Evolutionary conservation across 169 alveolate genomes (phyloP).

Genomic region (Plasmodium ovale): DNA sequence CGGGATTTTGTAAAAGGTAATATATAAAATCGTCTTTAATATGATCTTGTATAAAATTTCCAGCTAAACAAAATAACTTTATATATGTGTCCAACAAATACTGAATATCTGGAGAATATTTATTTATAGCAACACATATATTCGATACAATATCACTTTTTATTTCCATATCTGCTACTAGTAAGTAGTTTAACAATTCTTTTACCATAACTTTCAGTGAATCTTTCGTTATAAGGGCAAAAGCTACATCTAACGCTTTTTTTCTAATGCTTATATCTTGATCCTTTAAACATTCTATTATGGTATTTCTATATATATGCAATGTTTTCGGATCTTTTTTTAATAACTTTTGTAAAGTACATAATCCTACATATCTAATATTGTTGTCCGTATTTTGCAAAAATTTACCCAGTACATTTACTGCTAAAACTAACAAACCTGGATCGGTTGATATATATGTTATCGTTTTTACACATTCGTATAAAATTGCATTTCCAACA

Average conservation of each 20-base stretch:
- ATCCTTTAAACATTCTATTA: slow-evolving; percentile 93
- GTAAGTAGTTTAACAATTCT: slow-evolving; percentile 92
- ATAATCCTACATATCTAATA: slow-evolving; percentile 90
- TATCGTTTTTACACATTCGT: slow-evolving; percentile 98
- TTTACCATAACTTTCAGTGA: slow-evolving; percentile 93
- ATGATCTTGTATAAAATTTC: slow-evolving; percentile 87
- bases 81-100: slow-evolving; percentile 91
- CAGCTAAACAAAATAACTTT: slow-evolving; percentile 93
- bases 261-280: slow-evolving; percentile 96
- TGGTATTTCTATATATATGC: slow-evolving; percentile 81
- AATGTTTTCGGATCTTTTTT: slow-evolving; percentile 89
- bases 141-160: slow-evolving; percentile 92
- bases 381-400: slow-evolving; percentile 94
- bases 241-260: slow-evolving; percentile 97
- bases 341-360: slow-evolving; percentile 92
- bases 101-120: slow-evolving; percentile 90
- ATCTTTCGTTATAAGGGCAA: slow-evolving; percentile 92
- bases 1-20: slow-evolving; percentile 84
- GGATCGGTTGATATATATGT: slow-evolving; percentile 92
- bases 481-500: slow-evolving; percentile 97
- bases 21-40: slow-evolving; percentile 86
- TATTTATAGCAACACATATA: slow-evolving; percentile 89
- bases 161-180: slow-evolving; percentile 92
- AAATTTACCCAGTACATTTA: slow-evolving; percentile 96
- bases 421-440: slow-evolving; percentile 92